Evolutionary conservation across 1,139 yeast genomes (phyloP).

Genomic region (Candida neerlandica): DNA sequence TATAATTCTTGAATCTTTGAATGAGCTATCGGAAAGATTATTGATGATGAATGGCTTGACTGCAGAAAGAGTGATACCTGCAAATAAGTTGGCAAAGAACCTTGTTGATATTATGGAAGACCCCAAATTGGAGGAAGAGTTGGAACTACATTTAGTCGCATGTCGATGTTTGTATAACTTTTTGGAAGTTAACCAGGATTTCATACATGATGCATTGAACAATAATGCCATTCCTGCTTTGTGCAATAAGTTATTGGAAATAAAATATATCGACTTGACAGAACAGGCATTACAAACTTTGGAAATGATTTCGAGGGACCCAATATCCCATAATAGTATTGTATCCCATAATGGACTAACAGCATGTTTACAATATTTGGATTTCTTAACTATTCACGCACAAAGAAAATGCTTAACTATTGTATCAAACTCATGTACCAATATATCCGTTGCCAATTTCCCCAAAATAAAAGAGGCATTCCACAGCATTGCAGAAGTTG

Average conservation of each 20-base stretch:
- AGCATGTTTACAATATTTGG: constrained; percentile 74
- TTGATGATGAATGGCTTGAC: constrained; percentile 69
- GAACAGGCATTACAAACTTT: constrained; percentile 86
- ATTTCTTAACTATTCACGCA: constrained; percentile 86
- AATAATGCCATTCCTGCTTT: constrained; percentile 70
- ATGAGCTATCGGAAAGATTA: constrained; percentile 62
- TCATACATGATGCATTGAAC: constrained; percentile 63
- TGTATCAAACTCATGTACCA: constrained; percentile 73
- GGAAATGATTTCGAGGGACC: constrained; percentile 64
- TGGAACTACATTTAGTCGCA: constrained; percentile 80
- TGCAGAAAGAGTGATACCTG: constrained; percentile 68
- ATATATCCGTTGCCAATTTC: constrained; percentile 48
- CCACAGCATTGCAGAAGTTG: constrained; percentile 62
- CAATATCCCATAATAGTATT: constrained; percentile 51
- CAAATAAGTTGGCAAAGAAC: constrained; percentile 55
- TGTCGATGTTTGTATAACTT: constrained; percentile 85
- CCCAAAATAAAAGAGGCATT: constrained; percentile 57
- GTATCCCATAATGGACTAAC: constrained; percentile 62
- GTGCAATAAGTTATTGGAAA: constrained; percentile 68
- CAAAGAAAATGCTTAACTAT: constrained; percentile 81
- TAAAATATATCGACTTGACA: constrained; percentile 84
- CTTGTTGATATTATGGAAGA: constrained; percentile 63
- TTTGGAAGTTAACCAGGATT: constrained; percentile 73
- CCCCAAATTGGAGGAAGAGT: constrained; percentile 60
- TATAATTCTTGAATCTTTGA: constrained; percentile 56